These are phyloP conservation scores for Macadamia integrifolia DNA, from an alignment of 164 flowering plant genomes.

Conservation along the genomic window DNA sequence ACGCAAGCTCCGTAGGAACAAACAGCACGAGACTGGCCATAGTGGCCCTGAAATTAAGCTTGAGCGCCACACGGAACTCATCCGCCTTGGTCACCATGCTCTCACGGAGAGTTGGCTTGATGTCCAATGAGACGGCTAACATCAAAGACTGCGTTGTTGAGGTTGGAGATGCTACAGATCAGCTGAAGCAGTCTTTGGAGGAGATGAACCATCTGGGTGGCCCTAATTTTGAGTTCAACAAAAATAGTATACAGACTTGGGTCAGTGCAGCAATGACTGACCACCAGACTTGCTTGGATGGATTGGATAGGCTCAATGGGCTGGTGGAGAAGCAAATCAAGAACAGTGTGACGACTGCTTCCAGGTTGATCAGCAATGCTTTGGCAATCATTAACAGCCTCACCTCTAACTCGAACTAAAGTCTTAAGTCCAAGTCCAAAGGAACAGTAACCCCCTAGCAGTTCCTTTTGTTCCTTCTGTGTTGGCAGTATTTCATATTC, in stretches of 20 bases:
- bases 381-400: conserved; percentile 20
- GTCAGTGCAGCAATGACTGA: conserved; percentile 34
- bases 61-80: not conserved
- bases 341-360: conserved; percentile 10
- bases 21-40: too few relatives aligned
- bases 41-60: too few relatives aligned
- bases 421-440: too few relatives aligned
- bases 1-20: too few relatives aligned
- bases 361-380: conserved; percentile 24
- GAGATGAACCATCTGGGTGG: conserved; percentile 1
- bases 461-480: too few relatives aligned
- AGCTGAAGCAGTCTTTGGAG: conserved; percentile 18
- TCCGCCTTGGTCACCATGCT: conserved; percentile 6
- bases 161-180: conserved; percentile 16
- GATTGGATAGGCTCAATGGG: conserved; percentile 11
- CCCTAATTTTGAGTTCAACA: conserved; percentile 5
- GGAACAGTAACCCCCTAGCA: too few relatives aligned
- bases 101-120: conserved; percentile 11
- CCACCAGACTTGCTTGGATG: conserved; percentile 37
- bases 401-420: not conserved
- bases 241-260: conserved; percentile 27
- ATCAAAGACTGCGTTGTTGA: conserved; percentile 21
- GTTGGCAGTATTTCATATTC: too few relatives aligned
- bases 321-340: conserved; percentile 13
- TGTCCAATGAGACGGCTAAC: conserved; percentile 4